Evolutionary conservation across 208 protist genomes (phyloP), one percentile per base, ranked within the genome.

Genomic region (Leishmania amazonensis): DNA sequence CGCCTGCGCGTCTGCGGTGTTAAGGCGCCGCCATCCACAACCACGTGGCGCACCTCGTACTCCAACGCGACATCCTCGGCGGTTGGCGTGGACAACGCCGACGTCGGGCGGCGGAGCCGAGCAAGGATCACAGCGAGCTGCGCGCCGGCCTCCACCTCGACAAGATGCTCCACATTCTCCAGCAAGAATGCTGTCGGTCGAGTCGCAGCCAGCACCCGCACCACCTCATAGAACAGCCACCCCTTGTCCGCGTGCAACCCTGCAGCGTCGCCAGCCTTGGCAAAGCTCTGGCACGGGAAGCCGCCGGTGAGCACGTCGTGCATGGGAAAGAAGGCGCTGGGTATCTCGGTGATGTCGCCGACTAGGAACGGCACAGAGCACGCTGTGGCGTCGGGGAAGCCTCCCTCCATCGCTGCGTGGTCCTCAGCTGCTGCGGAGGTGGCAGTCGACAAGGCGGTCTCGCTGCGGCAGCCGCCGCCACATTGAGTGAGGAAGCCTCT

Each of bases 241-340:
- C 95, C 95, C 31, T 94, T 89, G 9, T 80, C 75, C 28, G 88
- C 86, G 70, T 81, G 45, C 57, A 98, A 72, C 8, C 95, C 93
- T 2, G 47, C 68, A 2, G 90, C 85, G 11, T 84, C 79, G 38
- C 92, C 92, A 17, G 88, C 83, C 68, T 93, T 93, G 75, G 89
- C 84, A 76, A 97, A 97, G 80, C 91, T 91, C 85, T 98, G 93
- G 77, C 95, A 96, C 3, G 95, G 93, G 78, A 98, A 98, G 17
- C 93, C 95, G 11, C 88, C 93, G 2, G 89, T 93, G 51, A 98
- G 85, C 45, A 98, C 54, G 78, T 96, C 93, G 74, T 97, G 95
- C 0, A 28, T 31, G 28, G 92, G 88, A n/a, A 97, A 91, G 60
- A 87, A 85, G 17, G n/a, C 74, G 38, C 83, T 87, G 0, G 89